These are phyloP conservation scores for Penicillium sumatraense DNA, from an alignment of 2,329 filamentous ascomycete genomes.

Conservation along the genomic window DNA sequence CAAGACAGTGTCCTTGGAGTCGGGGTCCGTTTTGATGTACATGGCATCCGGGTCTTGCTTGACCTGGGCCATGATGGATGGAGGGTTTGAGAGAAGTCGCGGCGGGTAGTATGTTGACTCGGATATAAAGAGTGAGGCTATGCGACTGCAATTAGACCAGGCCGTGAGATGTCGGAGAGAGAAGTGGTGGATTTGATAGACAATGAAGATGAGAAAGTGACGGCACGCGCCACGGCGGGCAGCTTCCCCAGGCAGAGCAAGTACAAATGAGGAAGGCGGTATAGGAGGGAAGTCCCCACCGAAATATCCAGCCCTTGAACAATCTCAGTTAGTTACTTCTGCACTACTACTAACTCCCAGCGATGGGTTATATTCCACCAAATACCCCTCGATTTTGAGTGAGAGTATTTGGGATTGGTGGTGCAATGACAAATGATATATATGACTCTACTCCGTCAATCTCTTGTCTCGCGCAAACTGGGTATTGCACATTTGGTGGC, in stretches of 20 bases:
- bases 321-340: no score
- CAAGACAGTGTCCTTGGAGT: conserved; percentile 41
- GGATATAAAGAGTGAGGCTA: not conserved
- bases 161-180: not conserved
- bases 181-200: not conserved
- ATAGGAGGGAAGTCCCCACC: not conserved
- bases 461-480: no score
- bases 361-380: no score
- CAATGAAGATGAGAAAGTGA: not conserved
- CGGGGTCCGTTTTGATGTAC: conserved; percentile 48
- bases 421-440: no score
- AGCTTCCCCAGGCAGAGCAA: conserved; percentile 5
- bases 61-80: conserved; percentile 39
- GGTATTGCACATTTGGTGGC: no score
- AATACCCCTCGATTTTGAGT: no score
- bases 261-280: conserved; percentile 9
- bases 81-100: not conserved
- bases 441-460: not conserved
- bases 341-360: no score
- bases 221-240: conserved; percentile 14
- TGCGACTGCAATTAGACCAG: not conserved
- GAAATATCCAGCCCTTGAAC: no score
- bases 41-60: conserved; percentile 47
- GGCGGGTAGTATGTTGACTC: not conserved
- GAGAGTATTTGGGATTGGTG: no score